Percentiles rank a stretch among this genome's conserved stretches.
Evolutionary conservation across 257 asterid genomes (phyloP).

Genomic region (Solanum piurae): DNA sequence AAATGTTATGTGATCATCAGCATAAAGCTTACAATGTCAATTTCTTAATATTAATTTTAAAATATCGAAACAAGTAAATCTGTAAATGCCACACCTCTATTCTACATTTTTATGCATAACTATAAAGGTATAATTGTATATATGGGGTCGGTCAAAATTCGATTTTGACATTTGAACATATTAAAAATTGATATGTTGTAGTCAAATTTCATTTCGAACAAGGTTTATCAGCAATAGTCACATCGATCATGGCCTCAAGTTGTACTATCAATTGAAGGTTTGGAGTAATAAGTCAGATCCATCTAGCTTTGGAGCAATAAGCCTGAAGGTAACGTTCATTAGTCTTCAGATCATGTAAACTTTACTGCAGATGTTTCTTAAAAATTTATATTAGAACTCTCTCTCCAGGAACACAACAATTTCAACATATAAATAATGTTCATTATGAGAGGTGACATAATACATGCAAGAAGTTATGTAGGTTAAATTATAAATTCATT

Average conservation of each 20-base stretch:
- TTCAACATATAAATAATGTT: background rate
- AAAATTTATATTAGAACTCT: background rate
- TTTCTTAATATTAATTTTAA: background rate
- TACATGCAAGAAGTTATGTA: background rate
- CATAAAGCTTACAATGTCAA: background rate
- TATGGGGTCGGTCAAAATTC: background rate
- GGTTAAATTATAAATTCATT: background rate
- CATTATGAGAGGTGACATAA: background rate
- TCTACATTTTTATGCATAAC: background rate
- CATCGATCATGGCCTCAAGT: background rate
- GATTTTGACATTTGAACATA: background rate
- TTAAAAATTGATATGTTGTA: background rate
- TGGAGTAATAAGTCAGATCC: background rate
- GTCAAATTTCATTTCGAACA: background rate
- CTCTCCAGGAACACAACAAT: background rate
- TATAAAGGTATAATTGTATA: background rate
- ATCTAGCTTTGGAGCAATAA: background rate
- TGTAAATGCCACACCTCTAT: background rate
- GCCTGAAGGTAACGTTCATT: background rate
- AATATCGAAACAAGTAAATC: background rate
- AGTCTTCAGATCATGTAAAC: too few species aligned
- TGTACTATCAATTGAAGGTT: background rate
- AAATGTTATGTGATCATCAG: background rate
- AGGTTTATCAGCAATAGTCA: background rate
- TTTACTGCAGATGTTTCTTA: too few species aligned